A percentile compares a stretch with the other conserved stretches of the same genome.
phyloP scores from a whole-genome alignment of 2,329 filamentous ascomycete genomes.

The Beauveria sp. region DNA sequence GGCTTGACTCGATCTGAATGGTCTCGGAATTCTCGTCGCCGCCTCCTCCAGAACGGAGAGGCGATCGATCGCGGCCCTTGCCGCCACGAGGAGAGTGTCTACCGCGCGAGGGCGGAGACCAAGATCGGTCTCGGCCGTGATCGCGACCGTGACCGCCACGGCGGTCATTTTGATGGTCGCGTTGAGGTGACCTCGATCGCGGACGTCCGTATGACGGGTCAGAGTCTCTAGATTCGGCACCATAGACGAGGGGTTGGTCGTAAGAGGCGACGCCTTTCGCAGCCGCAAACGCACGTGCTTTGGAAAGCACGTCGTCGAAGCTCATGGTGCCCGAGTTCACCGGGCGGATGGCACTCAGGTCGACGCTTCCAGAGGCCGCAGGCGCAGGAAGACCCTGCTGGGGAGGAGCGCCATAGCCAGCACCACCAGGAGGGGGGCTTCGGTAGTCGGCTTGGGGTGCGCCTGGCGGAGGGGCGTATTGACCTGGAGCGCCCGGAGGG shows the following conservation, averaged over 20 bases:
- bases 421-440: slow-evolving; percentile 30
- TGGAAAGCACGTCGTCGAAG: slow-evolving; percentile 76
- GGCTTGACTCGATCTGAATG: slow-evolving; percentile 76
- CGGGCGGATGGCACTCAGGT: slow-evolving; percentile 73
- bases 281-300: slow-evolving; percentile 73
- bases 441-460: slow-evolving; percentile 26
- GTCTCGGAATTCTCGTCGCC: slow-evolving; percentile 69
- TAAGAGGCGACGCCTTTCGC: slow-evolving; percentile 65
- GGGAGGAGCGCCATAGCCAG: slow-evolving; percentile 25
- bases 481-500: slow-evolving; percentile 29
- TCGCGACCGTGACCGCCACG: slow-evolving; percentile 50
- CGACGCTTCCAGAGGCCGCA: slow-evolving; percentile 66
- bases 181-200: slow-evolving; percentile 67
- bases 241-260: slow-evolving; percentile 46
- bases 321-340: slow-evolving; percentile 74
- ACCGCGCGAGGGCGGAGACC: slow-evolving; percentile 55
- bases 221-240: slow-evolving; percentile 25
- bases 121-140: slow-evolving; percentile 47
- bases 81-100: slow-evolving; percentile 52
- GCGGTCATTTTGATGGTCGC: slow-evolving; percentile 72
- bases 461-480: slow-evolving; percentile 30
- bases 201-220: slow-evolving; percentile 55
- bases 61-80: slow-evolving; percentile 52
- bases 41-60: slow-evolving; percentile 35
- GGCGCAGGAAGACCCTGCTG: slow-evolving; percentile 56